Conservation (phyloP, 306 rosid species). For the Sechiopsis laciniata region DNA sequence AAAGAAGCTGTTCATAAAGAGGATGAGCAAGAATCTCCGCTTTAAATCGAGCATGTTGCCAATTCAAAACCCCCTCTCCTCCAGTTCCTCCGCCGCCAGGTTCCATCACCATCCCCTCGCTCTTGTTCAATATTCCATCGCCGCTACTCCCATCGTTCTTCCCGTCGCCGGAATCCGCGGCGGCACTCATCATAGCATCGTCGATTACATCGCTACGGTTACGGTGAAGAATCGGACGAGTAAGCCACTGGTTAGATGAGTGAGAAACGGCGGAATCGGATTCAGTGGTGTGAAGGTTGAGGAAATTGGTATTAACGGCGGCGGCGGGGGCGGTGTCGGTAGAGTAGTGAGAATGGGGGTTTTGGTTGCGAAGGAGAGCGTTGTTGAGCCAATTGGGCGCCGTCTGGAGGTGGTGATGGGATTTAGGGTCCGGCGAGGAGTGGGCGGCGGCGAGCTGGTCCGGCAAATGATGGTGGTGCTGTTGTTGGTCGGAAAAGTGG, state of each 20-base stretch:
- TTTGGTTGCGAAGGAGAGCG: slow-evolving; percentile 77
- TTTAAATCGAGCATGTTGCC: slow-evolving; percentile 78
- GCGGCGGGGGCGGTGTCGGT: slow-evolving; percentile 28
- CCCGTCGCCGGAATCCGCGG: slow-evolving; percentile 42
- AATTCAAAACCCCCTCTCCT: slow-evolving; percentile 49
- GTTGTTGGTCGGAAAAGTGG: slow-evolving; percentile 57
- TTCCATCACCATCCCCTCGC: slow-evolving; percentile 38
- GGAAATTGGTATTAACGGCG: slow-evolving; percentile 45
- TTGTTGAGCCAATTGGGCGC: slow-evolving; percentile 95
- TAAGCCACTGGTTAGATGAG: slow-evolving; percentile 67
- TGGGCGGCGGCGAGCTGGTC: slow-evolving; percentile 32
- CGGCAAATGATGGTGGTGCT: slow-evolving; percentile 33
- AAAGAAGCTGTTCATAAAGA: slow-evolving; percentile 75
- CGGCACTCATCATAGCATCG: slow-evolving; percentile 46
- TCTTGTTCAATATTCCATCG: slow-evolving; percentile 26
- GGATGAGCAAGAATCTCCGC: slow-evolving; percentile 85
- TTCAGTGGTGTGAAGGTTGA: slow-evolving; percentile 72
- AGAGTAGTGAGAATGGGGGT: slow-evolving; percentile 43
- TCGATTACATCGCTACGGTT: slow-evolving; percentile 75
- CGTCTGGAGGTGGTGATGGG: slow-evolving; percentile 48
- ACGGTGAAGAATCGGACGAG: slow-evolving; percentile 61
- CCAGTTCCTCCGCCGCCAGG: slow-evolving; percentile 36
- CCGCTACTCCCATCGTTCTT: slow-evolving; percentile 31
- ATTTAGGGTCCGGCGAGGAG: slow-evolving; percentile 37
- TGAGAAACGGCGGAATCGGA: slow-evolving; percentile 48